A percentile compares a stretch with the other conserved stretches of the same genome.
These are phyloP conservation scores for Boletus sp. DNA, from an alignment of 768 basidiomycete genomes.

Conservation along the genomic window DNA sequence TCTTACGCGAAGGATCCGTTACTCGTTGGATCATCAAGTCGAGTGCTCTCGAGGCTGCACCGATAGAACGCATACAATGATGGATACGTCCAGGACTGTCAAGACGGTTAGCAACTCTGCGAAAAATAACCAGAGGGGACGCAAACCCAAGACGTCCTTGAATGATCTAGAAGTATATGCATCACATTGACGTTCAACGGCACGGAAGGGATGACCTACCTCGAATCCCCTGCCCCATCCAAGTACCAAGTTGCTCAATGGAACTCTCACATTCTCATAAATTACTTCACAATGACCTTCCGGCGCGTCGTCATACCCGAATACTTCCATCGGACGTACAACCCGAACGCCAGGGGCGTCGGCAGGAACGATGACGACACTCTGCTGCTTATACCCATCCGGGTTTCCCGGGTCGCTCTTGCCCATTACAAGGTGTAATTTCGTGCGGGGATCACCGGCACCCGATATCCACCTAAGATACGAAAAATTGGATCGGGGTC, in stretches of 20 bases:
- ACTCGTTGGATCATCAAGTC: conserved; percentile 88
- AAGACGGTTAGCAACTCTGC: neutral
- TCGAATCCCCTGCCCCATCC: conserved; percentile 98
- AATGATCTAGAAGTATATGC: conserved; percentile 58
- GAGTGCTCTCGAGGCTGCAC: conserved; percentile 78
- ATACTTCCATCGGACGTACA: conserved; percentile 89
- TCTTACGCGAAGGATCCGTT: conserved; percentile 88
- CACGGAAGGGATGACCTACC: conserved; percentile 36
- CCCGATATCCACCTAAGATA: conserved; percentile 89
- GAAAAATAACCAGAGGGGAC: neutral
- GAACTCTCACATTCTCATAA: conserved; percentile 93
- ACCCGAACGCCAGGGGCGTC: conserved; percentile 84
- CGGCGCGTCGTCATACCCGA: conserved; percentile 93
- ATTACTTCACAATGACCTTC: conserved; percentile 96
- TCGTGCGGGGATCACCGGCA: conserved; percentile 89
- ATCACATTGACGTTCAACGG: neutral
- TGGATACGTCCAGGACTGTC: conserved; percentile 90
- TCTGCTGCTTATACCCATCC: conserved; percentile 79
- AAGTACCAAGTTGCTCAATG: conserved; percentile 74
- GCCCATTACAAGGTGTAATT: conserved; percentile 91
- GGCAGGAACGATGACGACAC: conserved; percentile 92
- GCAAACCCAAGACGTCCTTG: conserved; percentile 91
- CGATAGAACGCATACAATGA: conserved; percentile 97
- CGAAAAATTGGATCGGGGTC: conserved; percentile 5
- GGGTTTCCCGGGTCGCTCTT: conserved; percentile 87